Evolutionary conservation across 2,329 filamentous ascomycete species (phyloP).

Genomic region (Alternaria conjuncta): DNA sequence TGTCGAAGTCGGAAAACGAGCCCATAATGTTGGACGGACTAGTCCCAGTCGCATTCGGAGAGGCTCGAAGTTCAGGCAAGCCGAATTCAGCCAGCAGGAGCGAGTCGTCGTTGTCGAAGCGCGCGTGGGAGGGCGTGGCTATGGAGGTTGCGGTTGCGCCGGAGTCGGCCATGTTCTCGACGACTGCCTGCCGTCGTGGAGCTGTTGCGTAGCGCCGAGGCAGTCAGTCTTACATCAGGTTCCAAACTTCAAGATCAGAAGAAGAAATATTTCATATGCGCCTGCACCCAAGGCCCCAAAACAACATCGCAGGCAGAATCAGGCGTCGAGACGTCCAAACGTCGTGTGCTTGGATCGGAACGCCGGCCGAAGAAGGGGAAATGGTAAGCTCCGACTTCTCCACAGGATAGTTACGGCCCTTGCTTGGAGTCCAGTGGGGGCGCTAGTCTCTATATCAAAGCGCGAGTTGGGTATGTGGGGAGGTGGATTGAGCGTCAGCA

Average conservation of each 20-base stretch:
- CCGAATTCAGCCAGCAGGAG: constrained; percentile 46
- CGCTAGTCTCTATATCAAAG: constrained; percentile 20
- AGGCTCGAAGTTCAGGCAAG: constrained; percentile 38
- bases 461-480: constrained; percentile 20
- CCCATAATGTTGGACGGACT: constrained; percentile 38
- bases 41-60: constrained; percentile 28
- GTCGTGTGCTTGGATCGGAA: constrained; percentile 16
- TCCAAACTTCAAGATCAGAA: neutral
- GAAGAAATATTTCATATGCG: constrained; percentile 7
- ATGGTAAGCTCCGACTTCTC: constrained; percentile 23
- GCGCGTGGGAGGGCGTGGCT: constrained; percentile 35
- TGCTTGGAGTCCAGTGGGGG: constrained; percentile 19
- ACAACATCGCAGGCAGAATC: constrained; percentile 9
- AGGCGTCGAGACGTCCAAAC: constrained; percentile 1
- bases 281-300: neutral
- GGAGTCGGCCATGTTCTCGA: constrained; percentile 36
- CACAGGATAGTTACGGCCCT: constrained; percentile 15
- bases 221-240: constrained; percentile 31
- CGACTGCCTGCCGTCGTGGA: constrained; percentile 26
- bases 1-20: constrained; percentile 42
- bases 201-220: constrained; percentile 10
- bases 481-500: constrained; percentile 13
- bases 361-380: constrained; percentile 13
- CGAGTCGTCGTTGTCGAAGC: constrained; percentile 42
- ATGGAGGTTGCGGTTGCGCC: constrained; percentile 37